These are phyloP conservation scores for Fraxinus sp. DNA, from an alignment of 305 asterid species.

Conservation along the genomic window DNA sequence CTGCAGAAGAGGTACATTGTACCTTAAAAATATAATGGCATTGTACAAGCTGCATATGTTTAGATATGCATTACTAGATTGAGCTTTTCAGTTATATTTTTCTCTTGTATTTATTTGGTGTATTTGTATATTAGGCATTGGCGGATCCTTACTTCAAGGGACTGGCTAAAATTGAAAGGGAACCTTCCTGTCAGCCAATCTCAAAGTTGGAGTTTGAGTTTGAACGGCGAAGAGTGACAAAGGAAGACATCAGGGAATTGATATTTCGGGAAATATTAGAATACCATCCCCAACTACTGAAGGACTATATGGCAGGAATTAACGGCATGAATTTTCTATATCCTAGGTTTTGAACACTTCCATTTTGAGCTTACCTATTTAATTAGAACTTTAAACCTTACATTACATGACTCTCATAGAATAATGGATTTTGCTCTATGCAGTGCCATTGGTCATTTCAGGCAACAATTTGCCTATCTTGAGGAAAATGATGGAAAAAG, in stretches of 20 bases:
- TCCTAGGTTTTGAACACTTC: constrained; percentile 39
- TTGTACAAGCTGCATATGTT: neutral
- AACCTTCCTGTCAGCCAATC: constrained; percentile 52
- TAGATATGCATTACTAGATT: neutral
- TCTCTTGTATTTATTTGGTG: neutral
- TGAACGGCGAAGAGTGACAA: constrained; percentile 47
- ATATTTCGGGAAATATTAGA: constrained; percentile 52
- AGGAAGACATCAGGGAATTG: constrained; percentile 51
- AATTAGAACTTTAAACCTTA: neutral
- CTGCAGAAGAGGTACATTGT: constrained; percentile 48
- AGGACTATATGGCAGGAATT: constrained; percentile 49
- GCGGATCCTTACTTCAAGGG: constrained; percentile 54
- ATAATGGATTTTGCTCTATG: constrained; percentile 7
- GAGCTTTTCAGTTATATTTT: constrained; percentile 10
- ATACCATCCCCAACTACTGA: constrained; percentile 51
- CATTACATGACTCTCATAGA: neutral
- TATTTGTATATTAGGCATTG: constrained; percentile 34
- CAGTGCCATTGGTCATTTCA: constrained; percentile 48
- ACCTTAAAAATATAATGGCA: constrained; percentile 1
- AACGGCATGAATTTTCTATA: constrained; percentile 42
- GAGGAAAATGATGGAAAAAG: constrained; percentile 48
- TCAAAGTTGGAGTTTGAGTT: constrained; percentile 56
- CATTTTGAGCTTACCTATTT: neutral
- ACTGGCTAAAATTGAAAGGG: constrained; percentile 47
- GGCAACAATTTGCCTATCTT: constrained; percentile 51